Evolutionary conservation across 2,329 filamentous ascomycete species (phyloP), one percentile per base, ranked within the genome.

Genomic region (Epichloe scottii): DNA sequence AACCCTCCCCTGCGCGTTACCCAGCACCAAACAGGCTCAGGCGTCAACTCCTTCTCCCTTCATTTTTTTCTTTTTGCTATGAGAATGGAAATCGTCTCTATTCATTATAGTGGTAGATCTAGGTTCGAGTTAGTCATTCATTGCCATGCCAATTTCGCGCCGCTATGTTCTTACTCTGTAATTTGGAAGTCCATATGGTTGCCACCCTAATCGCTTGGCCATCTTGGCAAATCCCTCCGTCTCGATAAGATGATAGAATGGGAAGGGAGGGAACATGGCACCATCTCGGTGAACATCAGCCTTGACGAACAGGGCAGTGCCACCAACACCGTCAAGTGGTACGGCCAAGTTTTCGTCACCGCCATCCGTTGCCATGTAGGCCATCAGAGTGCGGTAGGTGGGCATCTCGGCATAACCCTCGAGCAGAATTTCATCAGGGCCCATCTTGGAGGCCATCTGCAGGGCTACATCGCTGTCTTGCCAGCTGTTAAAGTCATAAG

Each of bases 401-500:
- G 91, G 81, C 78, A 97, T 87, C 62, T 96, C 89, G 0, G 79
- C 80, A 63, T 98, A 98, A 6, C 93, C 93, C 68, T 98, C 93
- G 4, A 97, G 74, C 48, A 98, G 70, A 56, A 98, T 89, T 46
- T 98, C 93, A 60, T 98, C 91, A 0, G 84, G 84, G 0, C 82
- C 87, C 89, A 98, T 90, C 60, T 81, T 81, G 11, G 77, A 71
- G 2, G 79, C 90, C 56, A 98, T 71, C 37, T 85, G 77, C 62
- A 84, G 78, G 1, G 93, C 91, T 2, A 78, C 84, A 1, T 84
- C 77, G 63, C 87, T 95, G 64, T 98, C 93, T 62, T 91, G 82
- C 93, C 93, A 98, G 65, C 87, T 95, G 72, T 98, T 98, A 76
- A 84, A 97, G 70, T 98, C 93, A 66, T 98, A 98, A 0, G 90